Evolutionary conservation across 108 stramenopile species (phyloP).

Genomic region (Seminavis robusta): DNA sequence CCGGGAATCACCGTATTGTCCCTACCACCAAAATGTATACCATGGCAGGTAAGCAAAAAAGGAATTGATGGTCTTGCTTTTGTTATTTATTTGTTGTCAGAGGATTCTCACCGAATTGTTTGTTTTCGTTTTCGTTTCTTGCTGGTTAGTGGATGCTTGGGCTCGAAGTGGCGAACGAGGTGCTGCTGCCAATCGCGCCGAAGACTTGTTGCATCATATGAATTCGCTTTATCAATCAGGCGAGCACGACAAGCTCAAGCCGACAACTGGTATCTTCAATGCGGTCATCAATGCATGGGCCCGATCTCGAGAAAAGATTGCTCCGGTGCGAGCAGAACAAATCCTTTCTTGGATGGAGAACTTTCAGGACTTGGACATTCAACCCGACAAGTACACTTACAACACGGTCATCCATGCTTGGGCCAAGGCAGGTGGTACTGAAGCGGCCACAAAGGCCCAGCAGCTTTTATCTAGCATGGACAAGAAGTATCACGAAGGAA

Average conservation of each 20-base stretch:
- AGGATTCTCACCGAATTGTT: background rate
- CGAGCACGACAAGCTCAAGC: slow-evolving; percentile 60
- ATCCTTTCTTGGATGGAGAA: slow-evolving; percentile 82
- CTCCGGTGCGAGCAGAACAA: slow-evolving; percentile 74
- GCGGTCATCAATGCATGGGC: slow-evolving; percentile 86
- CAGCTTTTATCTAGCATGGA: slow-evolving; percentile 72
- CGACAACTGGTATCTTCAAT: slow-evolving; percentile 83
- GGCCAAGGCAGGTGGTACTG: slow-evolving; percentile 49
- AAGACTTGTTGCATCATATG: slow-evolving; percentile 77
- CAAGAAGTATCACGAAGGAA: slow-evolving; percentile 61
- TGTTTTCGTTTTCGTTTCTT: slow-evolving; percentile 5
- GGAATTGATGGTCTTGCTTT: background rate
- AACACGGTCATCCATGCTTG: slow-evolving; percentile 73
- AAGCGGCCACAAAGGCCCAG: slow-evolving; percentile 74
- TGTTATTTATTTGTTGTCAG: background rate
- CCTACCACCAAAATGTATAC: slow-evolving; percentile 83
- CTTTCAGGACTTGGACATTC: slow-evolving; percentile 51
- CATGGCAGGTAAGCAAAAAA: slow-evolving; percentile 51
- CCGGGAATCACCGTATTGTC: slow-evolving; percentile 54
- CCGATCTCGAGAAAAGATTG: slow-evolving; percentile 67
- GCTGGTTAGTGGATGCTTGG: slow-evolving; percentile 72
- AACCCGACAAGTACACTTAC: slow-evolving; percentile 63
- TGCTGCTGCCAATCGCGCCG: slow-evolving; percentile 71
- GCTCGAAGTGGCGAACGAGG: slow-evolving; percentile 79
- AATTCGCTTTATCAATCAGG: slow-evolving; percentile 52